Evolutionary conservation across 495 filamentous ascomycete species (phyloP), one percentile per base, ranked within the genome.

Genomic region (Tuber brumale): DNA sequence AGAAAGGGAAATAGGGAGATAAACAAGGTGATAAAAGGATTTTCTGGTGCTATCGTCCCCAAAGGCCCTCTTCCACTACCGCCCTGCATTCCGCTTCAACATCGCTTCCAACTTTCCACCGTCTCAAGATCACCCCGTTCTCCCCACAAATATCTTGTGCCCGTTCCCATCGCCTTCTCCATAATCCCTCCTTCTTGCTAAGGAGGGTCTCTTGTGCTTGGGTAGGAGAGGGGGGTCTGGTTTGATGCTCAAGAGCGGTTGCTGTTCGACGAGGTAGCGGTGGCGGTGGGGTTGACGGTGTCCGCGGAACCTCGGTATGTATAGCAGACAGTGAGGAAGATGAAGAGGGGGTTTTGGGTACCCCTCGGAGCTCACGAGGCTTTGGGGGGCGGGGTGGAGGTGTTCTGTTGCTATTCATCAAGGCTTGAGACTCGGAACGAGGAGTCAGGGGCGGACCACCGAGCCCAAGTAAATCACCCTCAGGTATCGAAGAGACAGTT

Each of bases 61-160:
- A 78, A 73, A 82, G 43, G 0, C 72, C 80, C 72, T 78, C 72
- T 71, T 80, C 86, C 0, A 89, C 86, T 75, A 91, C 76, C 83
- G 84, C 85, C 16, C 87, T 81, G 77, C 85, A 86, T 45, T 90
- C 86, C 73, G 88, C 86, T 79, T 89, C 85, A 8, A 92, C 91
- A 87, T 98, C 95, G n/a, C 86, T 87, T 1, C 95, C 95, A 8
- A 89, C 89, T 69, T 93, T 88, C 95, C 95, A 99, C 75, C 89
- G 94, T 75, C 92, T 89, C 75, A 99, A 84, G 76, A 89, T 84
- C 0, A 98, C 93, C 3, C 92, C 92, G 72, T 89, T 85, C 0
- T 86, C 82, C 7, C 89, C 89, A 14, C 98, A 87, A 12, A 91
- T 85, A 44, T 91, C 87, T 74, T 91, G 89, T 1, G 96, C 95